These are phyloP conservation scores for Populus davidiana DNA, from an alignment of 345 rosid species.

Conservation along the genomic window DNA sequence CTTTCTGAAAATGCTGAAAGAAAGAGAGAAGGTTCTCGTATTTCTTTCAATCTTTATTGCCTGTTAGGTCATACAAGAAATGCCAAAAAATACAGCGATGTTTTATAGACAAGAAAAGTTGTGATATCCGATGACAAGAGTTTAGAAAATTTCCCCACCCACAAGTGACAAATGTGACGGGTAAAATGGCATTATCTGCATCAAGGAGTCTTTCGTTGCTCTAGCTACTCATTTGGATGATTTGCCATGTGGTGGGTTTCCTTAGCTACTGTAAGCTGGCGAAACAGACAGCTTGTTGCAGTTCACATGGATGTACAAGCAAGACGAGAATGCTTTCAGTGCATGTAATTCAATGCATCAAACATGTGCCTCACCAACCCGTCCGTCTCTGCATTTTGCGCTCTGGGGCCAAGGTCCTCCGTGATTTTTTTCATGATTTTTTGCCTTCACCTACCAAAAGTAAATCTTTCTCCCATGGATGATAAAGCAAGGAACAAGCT, in stretches of 20 bases:
- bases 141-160: neutral
- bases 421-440: neutral
- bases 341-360: slow-evolving; percentile 5
- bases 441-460: too few species aligned
- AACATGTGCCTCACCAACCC: slow-evolving; percentile 36
- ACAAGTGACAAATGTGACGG: neutral
- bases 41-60: slow-evolving; percentile 2
- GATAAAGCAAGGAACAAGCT: neutral
- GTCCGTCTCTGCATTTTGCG: neutral
- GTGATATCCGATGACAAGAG: slow-evolving; percentile 34
- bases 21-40: slow-evolving; percentile 10
- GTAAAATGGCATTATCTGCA: slow-evolving; percentile 10
- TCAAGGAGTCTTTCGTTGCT: slow-evolving; percentile 9
- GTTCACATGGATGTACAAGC: slow-evolving; percentile 10
- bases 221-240: slow-evolving; percentile 18
- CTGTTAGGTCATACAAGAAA: slow-evolving; percentile 13
- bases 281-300: slow-evolving; percentile 18
- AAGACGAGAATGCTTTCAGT: slow-evolving; percentile 9
- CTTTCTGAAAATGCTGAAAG: slow-evolving; percentile 2
- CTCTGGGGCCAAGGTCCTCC: neutral
- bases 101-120: slow-evolving; percentile 25
- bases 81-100: slow-evolving; percentile 31
- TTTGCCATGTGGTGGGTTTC: slow-evolving; percentile 31
- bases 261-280: neutral
- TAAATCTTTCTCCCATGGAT: neutral